Evolutionary conservation across 352 stramenopile genomes (phyloP).

Genomic region (Plasmopara halstedii): DNA sequence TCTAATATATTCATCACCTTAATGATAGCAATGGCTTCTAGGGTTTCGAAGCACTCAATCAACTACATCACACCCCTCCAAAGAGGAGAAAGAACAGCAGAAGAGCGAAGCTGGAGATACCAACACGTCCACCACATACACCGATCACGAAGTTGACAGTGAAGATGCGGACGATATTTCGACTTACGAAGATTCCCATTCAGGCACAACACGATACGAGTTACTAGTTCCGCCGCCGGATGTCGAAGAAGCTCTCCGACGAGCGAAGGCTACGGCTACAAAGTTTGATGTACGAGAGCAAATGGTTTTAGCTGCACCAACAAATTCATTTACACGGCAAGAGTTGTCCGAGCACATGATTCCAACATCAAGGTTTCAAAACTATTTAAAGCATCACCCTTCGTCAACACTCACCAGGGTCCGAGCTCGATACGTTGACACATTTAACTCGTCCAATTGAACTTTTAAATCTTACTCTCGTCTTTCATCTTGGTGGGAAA

Average conservation of each 20-base stretch:
- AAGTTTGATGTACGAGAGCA: conserved; percentile 5
- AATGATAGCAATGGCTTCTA: conserved; percentile 23
- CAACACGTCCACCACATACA: conserved; percentile 10
- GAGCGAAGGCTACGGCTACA: conserved; percentile 18
- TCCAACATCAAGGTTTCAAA: conserved; percentile 8
- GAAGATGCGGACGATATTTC: conserved; percentile 17
- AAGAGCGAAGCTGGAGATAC: conserved; percentile 8
- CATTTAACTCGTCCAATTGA: conserved; percentile 32
- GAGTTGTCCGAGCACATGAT: conserved; percentile 12
- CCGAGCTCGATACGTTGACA: conserved; percentile 35
- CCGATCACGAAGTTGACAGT: conserved; percentile 12
- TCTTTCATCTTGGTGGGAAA: too few species aligned
- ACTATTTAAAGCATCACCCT: conserved; percentile 11
- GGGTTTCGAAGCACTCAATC: conserved; percentile 10
- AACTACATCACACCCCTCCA: background rate
- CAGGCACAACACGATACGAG: conserved; percentile 18
- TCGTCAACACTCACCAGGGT: conserved; percentile 11
- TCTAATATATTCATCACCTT: background rate
- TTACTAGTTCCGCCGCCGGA: conserved; percentile 33
- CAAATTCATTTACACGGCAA: conserved; percentile 7
- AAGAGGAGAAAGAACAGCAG: conserved; percentile 6
- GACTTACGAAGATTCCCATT: conserved; percentile 18
- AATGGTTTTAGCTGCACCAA: conserved; percentile 5
- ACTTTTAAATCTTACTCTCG: too few species aligned
- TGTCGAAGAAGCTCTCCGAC: conserved; percentile 32